Evolutionary conservation across 495 filamentous ascomycete genomes (phyloP).

Genomic region (Hyaloscypha bicolor): DNA sequence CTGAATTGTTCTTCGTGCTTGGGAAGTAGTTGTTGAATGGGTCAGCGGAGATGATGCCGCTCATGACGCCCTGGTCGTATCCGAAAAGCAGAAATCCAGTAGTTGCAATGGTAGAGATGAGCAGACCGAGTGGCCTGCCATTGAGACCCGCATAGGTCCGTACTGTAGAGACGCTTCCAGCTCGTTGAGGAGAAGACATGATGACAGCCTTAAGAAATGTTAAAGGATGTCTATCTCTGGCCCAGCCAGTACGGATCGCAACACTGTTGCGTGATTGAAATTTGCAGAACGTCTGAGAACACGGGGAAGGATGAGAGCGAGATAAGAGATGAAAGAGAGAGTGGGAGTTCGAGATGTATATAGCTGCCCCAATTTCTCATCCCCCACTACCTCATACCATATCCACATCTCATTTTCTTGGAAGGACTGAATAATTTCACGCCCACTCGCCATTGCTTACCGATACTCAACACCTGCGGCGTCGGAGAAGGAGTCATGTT

Average conservation of each 20-base stretch:
- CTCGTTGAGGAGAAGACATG: conserved; percentile 10
- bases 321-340: conserved; percentile 8
- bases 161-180: conserved; percentile 19
- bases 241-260: conserved; percentile 11
- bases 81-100: conserved; percentile 77
- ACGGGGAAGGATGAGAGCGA: background rate
- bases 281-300: background rate
- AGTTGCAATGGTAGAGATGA: conserved; percentile 68
- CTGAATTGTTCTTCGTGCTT: conserved; percentile 58
- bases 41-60: conserved; percentile 74
- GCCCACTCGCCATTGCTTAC: background rate
- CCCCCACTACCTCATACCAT: background rate
- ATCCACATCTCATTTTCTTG: conserved; percentile 8
- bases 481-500: conserved; percentile 9
- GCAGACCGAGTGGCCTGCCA: conserved; percentile 63
- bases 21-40: conserved; percentile 73
- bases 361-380: conserved; percentile 8
- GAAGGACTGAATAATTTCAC: background rate
- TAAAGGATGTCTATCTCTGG: conserved; percentile 7
- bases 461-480: background rate
- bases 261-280: background rate
- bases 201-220: background rate
- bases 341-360: conserved; percentile 10
- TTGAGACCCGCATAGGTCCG: conserved; percentile 60
- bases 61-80: conserved; percentile 66